Conservation (phyloP, 164 flowering plant genomes). For the Piper betle region DNA sequence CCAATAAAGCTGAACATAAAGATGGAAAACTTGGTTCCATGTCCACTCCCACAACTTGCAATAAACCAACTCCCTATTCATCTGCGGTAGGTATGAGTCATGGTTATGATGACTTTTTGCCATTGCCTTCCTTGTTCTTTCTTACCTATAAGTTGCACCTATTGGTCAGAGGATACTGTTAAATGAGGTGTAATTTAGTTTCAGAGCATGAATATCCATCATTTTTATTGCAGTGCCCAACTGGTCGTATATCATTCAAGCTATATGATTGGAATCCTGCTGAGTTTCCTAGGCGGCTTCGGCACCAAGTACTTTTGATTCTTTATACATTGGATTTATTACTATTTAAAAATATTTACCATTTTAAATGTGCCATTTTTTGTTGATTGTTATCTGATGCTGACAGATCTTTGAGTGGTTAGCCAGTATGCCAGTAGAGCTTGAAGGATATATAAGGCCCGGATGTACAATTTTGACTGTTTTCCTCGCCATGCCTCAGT, state of each 20-base stretch:
- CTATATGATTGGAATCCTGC: slow-evolving; percentile 99
- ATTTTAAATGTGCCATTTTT: slow-evolving; percentile 9
- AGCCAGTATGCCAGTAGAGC: slow-evolving; percentile 93
- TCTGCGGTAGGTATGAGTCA: slow-evolving; percentile 40
- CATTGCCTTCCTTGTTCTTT: neutral
- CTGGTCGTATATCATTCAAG: slow-evolving; percentile 97
- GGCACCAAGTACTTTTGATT: slow-evolving; percentile 81
- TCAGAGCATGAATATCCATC: slow-evolving; percentile 7
- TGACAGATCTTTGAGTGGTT: slow-evolving; percentile 93
- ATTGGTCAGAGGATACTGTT: neutral
- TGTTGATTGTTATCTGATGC: slow-evolving; percentile 5
- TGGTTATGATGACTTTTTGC: neutral
- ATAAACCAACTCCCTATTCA: slow-evolving; percentile 55
- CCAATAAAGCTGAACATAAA: slow-evolving; percentile 37
- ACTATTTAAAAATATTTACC: slow-evolving; percentile 14
- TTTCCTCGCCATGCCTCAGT: slow-evolving; percentile 69
- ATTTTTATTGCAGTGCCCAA: slow-evolving; percentile 56
- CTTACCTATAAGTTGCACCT: neutral
- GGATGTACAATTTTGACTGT: slow-evolving; percentile 90
- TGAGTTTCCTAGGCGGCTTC: slow-evolving; percentile 90
- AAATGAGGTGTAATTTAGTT: too few relatives aligned
- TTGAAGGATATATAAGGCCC: slow-evolving; percentile 97
- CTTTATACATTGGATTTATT: slow-evolving; percentile 62
- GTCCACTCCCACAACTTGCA: slow-evolving; percentile 31
- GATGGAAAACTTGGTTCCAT: slow-evolving; percentile 34